phyloP scores from a whole-genome alignment of 2,329 filamentous ascomycete species.

The Amesomyces nigricolor region DNA sequence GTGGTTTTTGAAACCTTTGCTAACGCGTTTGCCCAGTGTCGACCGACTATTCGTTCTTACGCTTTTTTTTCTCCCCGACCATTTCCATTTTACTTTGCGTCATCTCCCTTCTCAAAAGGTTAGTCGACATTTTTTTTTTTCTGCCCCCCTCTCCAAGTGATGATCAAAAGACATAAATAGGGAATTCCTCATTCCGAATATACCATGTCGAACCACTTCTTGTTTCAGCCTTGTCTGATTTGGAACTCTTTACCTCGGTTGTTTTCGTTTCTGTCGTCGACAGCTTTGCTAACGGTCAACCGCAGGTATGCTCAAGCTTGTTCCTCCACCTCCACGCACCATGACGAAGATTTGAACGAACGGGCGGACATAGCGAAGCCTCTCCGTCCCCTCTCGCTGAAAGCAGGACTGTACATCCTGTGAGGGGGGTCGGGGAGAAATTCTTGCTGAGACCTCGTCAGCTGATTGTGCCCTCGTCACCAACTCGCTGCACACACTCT shows the following conservation, averaged over 20 bases:
- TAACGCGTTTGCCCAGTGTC: constrained; percentile 22
- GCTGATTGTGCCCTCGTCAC: constrained; percentile 42
- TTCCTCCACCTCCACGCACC: constrained; percentile 26
- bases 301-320: constrained; percentile 39
- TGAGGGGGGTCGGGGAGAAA: constrained; percentile 43
- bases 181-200: constrained; percentile 66
- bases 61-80: background rate
- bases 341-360: constrained; percentile 65
- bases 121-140: constrained; percentile 28
- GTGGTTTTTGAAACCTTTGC: constrained; percentile 11
- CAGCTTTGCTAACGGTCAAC: constrained; percentile 34
- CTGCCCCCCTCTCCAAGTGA: constrained; percentile 40
- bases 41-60: constrained; percentile 6
- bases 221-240: constrained; percentile 68
- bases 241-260: constrained; percentile 26
- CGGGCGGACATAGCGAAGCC: constrained; percentile 62
- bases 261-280: constrained; percentile 20
- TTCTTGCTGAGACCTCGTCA: constrained; percentile 65
- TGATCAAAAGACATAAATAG: constrained; percentile 56
- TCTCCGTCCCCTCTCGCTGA: constrained; percentile 40
- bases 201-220: constrained; percentile 51
- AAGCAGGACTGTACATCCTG: constrained; percentile 59
- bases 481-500: constrained; percentile 26
- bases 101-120: constrained; percentile 41
- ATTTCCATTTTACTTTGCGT: background rate